Conservation (phyloP, 176 grass and related monocot species). For the Aegilops tauschii region DNA sequence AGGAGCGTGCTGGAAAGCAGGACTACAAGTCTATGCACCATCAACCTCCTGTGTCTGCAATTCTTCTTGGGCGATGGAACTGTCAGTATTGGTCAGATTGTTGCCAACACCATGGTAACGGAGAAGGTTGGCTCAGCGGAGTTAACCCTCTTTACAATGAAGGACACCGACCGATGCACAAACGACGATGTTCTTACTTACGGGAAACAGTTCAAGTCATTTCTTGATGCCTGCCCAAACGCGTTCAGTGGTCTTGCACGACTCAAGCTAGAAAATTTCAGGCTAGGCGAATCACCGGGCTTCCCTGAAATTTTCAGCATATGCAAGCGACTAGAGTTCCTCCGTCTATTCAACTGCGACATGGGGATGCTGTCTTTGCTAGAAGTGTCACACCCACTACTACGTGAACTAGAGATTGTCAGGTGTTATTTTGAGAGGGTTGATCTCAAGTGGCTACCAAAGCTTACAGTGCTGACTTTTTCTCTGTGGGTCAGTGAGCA, state of each 20-base stretch:
- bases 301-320: background rate
- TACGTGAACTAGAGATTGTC: background rate
- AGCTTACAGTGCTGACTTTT: background rate
- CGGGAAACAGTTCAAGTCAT: background rate
- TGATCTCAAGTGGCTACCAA: background rate
- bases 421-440: background rate
- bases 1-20: background rate
- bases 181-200: background rate
- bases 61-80: background rate
- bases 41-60: background rate
- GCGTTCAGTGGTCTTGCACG: background rate
- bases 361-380: background rate
- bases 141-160: background rate
- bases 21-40: background rate
- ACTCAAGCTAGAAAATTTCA: background rate
- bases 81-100: background rate
- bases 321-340: background rate
- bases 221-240: background rate
- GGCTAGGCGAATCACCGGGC: background rate
- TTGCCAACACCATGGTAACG: background rate
- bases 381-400: background rate
- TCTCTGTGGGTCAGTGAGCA: background rate
- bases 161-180: too few species aligned
- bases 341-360: background rate
- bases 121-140: background rate